A percentile compares a stretch with the other conserved stretches of the same genome.
These are phyloP conservation scores for Cephalotrichum gorgonifer DNA, from an alignment of 2,329 filamentous ascomycete genomes.

Conservation along the genomic window DNA sequence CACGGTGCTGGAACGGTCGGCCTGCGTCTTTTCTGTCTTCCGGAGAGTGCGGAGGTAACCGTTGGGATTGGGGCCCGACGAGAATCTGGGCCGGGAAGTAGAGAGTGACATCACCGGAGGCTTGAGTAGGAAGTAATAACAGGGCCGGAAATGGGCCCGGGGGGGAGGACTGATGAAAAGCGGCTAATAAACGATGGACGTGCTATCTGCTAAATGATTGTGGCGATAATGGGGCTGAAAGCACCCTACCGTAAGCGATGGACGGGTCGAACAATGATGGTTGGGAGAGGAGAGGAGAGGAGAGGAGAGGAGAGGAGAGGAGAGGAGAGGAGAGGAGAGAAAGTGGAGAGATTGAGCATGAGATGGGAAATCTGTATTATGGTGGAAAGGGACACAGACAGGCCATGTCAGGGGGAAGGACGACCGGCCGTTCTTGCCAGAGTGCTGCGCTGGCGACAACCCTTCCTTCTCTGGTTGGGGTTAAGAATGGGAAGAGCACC, in stretches of 20 bases:
- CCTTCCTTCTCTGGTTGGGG: not conserved
- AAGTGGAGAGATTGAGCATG: not conserved
- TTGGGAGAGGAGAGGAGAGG: not conserved
- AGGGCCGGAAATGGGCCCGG: too few relatives aligned
- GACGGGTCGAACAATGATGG: not conserved
- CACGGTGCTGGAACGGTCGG: not conserved
- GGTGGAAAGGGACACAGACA: too few relatives aligned
- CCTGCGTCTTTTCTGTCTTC: not conserved
- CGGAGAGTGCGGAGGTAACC: not conserved
- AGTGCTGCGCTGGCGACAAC: not conserved
- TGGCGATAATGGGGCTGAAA: not conserved
- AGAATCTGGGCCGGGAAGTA: not conserved
- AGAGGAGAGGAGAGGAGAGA: not conserved
- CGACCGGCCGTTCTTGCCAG: not conserved
- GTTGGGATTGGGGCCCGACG: not conserved
- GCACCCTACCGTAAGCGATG: not conserved
- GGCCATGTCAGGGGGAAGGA: not conserved
- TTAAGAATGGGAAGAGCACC: too few relatives aligned
- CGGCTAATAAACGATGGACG: not conserved
- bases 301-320: not conserved
- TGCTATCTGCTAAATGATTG: not conserved
- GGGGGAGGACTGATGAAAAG: not conserved
- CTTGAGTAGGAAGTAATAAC: not conserved
- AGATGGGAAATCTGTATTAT: too few relatives aligned
- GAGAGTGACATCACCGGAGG: not conserved